Percentiles rank a stretch among this genome's conserved stretches.
phyloP scores from a whole-genome alignment of 1,139 yeast genomes.

The Hansenula lynferdii region DNA sequence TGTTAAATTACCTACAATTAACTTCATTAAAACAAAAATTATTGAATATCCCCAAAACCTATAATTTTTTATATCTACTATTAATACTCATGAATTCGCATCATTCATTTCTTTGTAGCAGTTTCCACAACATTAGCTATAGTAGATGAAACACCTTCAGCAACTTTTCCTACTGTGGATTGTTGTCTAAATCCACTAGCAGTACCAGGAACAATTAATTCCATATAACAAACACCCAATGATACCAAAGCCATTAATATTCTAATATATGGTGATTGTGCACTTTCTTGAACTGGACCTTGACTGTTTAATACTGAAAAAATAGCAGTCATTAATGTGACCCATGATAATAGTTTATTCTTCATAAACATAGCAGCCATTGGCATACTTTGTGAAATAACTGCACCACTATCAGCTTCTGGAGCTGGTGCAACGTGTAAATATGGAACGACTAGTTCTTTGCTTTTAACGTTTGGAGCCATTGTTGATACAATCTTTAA shows the following conservation, averaged over 20 bases:
- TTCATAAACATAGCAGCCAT: slow-evolving; percentile 64
- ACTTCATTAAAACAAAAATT: background rate
- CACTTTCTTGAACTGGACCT: slow-evolving; percentile 15
- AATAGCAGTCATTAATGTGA: slow-evolving; percentile 38
- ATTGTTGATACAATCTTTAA: slow-evolving; percentile 5
- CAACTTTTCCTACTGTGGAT: slow-evolving; percentile 12
- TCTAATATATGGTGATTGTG: slow-evolving; percentile 14
- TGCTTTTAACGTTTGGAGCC: slow-evolving; percentile 27
- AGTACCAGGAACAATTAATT: slow-evolving; percentile 30
- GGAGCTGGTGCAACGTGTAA: slow-evolving; percentile 45
- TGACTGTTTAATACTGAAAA: slow-evolving; percentile 32
- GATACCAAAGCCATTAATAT: slow-evolving; percentile 38
- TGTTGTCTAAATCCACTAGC: slow-evolving; percentile 14
- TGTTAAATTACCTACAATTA: background rate
- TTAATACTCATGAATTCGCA: background rate
- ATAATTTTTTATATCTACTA: background rate
- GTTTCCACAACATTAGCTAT: slow-evolving; percentile 7
- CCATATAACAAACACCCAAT: slow-evolving; percentile 49
- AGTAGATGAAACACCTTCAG: slow-evolving; percentile 16
- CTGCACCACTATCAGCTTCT: slow-evolving; percentile 38
- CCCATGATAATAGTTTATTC: slow-evolving; percentile 39
- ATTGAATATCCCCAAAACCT: background rate
- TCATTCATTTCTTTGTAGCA: slow-evolving; percentile 8
- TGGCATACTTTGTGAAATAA: slow-evolving; percentile 57
- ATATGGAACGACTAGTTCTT: slow-evolving; percentile 36